Evolutionary conservation across 495 filamentous ascomycete genomes (phyloP).

Genomic region (Pseudevernia furfuracea): DNA sequence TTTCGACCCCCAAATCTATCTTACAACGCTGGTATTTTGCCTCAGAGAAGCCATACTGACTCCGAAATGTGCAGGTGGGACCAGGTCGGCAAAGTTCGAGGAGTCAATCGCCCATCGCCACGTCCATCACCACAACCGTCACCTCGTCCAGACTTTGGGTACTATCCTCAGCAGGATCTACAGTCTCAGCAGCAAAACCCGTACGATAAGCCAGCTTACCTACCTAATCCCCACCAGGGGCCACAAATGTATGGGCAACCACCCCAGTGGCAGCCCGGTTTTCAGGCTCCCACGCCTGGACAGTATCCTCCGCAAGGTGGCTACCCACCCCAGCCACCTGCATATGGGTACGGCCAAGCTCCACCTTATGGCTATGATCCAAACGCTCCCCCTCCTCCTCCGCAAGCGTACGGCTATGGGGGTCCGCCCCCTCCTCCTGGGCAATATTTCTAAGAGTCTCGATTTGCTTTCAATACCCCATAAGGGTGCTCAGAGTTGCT

Average conservation of each 20-base stretch:
- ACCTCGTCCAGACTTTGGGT: slow-evolving; percentile 16
- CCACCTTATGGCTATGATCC: slow-evolving; percentile 17
- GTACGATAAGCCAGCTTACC: slow-evolving; percentile 11
- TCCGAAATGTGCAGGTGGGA: slow-evolving; percentile 3
- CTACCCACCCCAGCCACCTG: slow-evolving; percentile 12
- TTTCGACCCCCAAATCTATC: background rate
- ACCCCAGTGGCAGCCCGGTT: slow-evolving; percentile 15
- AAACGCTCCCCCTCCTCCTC: slow-evolving; percentile 18
- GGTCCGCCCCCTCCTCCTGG: slow-evolving; percentile 12
- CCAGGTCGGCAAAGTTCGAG: slow-evolving; percentile 17
- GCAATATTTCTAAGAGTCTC: slow-evolving; percentile 7
- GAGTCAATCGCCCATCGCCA: slow-evolving; percentile 3
- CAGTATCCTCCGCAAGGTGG: slow-evolving; percentile 11
- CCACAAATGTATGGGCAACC: slow-evolving; percentile 10
- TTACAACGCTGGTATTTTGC: no score
- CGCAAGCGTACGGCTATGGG: slow-evolving; percentile 14
- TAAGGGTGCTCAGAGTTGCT: background rate
- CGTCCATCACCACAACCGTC: slow-evolving; percentile 12
- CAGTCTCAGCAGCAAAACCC: slow-evolving; percentile 15
- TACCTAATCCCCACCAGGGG: slow-evolving; percentile 9
- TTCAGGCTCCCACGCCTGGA: slow-evolving; percentile 10
- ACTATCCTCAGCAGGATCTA: slow-evolving; percentile 8
- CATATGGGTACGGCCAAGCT: slow-evolving; percentile 14
- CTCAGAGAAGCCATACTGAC: background rate
- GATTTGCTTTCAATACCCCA: background rate